Base-by-base conservation (phyloP, 345 rosid genomes). In the Dipteronia dyeriana region DNA sequence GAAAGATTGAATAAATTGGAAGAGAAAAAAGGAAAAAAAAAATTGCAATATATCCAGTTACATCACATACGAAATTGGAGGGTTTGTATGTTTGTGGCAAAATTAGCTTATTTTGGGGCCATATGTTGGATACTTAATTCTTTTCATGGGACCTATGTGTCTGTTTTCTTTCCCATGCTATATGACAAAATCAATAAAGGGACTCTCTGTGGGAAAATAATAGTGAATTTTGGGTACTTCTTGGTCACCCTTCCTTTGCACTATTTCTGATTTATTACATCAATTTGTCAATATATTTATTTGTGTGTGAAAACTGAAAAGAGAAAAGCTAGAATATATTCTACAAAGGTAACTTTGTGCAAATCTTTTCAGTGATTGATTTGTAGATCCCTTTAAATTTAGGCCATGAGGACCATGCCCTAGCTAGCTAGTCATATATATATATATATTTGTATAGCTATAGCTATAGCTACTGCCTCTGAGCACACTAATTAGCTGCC, bases 101-200 rank as follows among this genome's bases (percentile, higher is more conserved):
- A 65, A 63, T 65, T 75, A 76, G 63, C 79, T 31, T 59, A 63
- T 66, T 43, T 73, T 45, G 76, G 90, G 88, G 57, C 86, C 88
- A 57, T 68, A 73, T 76, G 84, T 68, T 82, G 84, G 84, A 68
- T 53, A 66, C 76, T 75, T 54, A 23, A 74, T 83, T 79, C 82
- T 80, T 68, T 78, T 78, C 84, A 77, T 79, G 86, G 89, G 86
- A 73, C 89, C 89, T 53, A 73, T 73, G 49, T 65, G 66, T 76
- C 77, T 65, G 22, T 63, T 75, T 34, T 53, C 13, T 66, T 75
- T 76, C 49, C 70, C 57, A 63, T 25, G 64, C 65, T 34, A 23
- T 34, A 23, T 59, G 70, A 67, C 80, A 73, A 71, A 71, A n/a
- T 34, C 34, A 47, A 47, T 57, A 79, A 79, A 69, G 41, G 20